Conservation (phyloP, 2,329 filamentous ascomycete species). For the Nemania sp. region DNA sequence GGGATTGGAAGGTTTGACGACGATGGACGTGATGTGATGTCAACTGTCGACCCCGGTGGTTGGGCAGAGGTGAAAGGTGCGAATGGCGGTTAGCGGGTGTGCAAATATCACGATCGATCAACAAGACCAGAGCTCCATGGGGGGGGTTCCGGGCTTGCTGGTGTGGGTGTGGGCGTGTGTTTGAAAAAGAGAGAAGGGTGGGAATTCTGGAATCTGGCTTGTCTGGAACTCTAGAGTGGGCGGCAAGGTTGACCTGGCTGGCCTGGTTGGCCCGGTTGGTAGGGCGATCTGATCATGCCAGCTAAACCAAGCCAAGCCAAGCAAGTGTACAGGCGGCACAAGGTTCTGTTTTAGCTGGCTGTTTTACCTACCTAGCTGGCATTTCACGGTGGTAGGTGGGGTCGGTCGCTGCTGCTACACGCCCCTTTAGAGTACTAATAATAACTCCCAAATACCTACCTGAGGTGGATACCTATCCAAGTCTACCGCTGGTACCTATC, state of each 20-base stretch:
- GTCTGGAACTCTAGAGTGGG: constrained; percentile 27
- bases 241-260: constrained; percentile 9
- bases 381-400: constrained; percentile 16
- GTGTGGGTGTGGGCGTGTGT: constrained; percentile 47
- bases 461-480: neutral
- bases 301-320: constrained; percentile 28
- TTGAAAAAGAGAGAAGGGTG: constrained; percentile 47
- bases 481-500: neutral
- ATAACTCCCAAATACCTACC: constrained; percentile 5
- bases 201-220: constrained; percentile 36
- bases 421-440: constrained; percentile 10
- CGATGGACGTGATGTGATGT: constrained; percentile 50
- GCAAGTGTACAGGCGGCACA: constrained; percentile 25
- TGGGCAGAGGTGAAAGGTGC: constrained; percentile 46
- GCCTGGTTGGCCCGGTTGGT: constrained; percentile 3
- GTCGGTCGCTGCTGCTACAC: neutral
- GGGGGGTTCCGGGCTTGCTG: constrained; percentile 45
- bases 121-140: constrained; percentile 43
- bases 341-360: constrained; percentile 30
- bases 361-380: constrained; percentile 19
- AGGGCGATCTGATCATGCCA: constrained; percentile 27
- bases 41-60: constrained; percentile 48
- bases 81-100: constrained; percentile 47
- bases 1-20: constrained; percentile 41
- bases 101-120: constrained; percentile 52